Evolutionary conservation across 768 basidiomycete species (phyloP), one percentile per base, ranked within the genome.

Genomic region (Rhodocollybia butyracea): DNA sequence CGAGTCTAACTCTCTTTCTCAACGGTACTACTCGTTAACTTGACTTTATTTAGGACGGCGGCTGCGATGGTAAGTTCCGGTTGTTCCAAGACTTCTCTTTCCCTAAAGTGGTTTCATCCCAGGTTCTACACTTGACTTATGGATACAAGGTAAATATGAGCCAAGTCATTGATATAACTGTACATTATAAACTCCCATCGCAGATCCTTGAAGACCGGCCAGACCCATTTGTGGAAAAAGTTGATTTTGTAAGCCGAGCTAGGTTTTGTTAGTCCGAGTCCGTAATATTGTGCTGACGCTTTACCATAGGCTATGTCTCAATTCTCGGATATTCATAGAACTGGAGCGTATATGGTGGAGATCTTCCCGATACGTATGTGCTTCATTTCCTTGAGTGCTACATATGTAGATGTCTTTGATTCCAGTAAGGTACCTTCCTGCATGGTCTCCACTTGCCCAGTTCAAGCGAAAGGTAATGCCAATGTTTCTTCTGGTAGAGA

Each of bases 371-470:
- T 60, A 29, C 31, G 55, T 56, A 50, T 15, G 58, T 46, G 17
- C 34, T 10, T 19, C 19, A 10, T 38, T 19, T 31, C 17, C 7
- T 30, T 6, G 10, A 38, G 3, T 4, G 6, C 29, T 12, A 5
- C 2, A 8, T 2, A 39, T 30, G 39, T 13, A 36, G 21, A 30
- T 43, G 13, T 4, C 24, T 22, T 12, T 24, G 8, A 21, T 5
- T 30, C 27, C 32, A 74, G 73, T 73, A 46, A 71, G 68, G 53
- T 61, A 73, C 41, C 55, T 73, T 17, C 72, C 72, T 0, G 51
- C 30, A n/a, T 73, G 72, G 71, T 13, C 70, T 2, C 73, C 73
- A 11, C 70, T 72, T 1, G 68, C 70, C 12, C 63, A 67, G 19
- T 73, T 73, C 51, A 64, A 73, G 54, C 63, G 29, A 43, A 62